Conservation (phyloP, 2,329 filamentous ascomycete species). For the Fusarium acutatum region DNA sequence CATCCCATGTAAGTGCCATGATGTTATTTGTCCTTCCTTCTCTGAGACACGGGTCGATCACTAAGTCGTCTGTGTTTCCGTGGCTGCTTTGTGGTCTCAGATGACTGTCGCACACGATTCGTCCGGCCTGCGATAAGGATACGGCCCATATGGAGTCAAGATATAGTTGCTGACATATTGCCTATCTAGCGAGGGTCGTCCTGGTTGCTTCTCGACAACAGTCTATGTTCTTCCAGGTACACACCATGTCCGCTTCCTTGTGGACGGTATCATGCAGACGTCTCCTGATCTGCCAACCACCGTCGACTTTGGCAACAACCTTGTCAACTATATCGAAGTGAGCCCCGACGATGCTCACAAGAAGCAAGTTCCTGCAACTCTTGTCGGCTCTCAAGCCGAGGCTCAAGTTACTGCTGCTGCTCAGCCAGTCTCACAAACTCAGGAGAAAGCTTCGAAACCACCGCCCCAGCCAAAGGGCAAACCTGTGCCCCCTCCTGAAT, state of each 20-base stretch:
- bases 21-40: neutral
- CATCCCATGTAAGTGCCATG: slow-evolving; percentile 76
- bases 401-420: slow-evolving; percentile 15
- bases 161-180: slow-evolving; percentile 26
- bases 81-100: slow-evolving; percentile 38
- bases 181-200: slow-evolving; percentile 58
- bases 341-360: slow-evolving; percentile 72
- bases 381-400: slow-evolving; percentile 44
- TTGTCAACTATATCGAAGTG: slow-evolving; percentile 98
- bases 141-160: neutral
- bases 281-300: slow-evolving; percentile 89
- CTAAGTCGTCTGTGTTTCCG: slow-evolving; percentile 37
- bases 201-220: slow-evolving; percentile 76
- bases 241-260: slow-evolving; percentile 95
- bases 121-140: neutral
- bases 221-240: slow-evolving; percentile 91
- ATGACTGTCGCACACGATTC: slow-evolving; percentile 31
- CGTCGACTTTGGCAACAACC: slow-evolving; percentile 96
- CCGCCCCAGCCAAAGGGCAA: slow-evolving; percentile 59
- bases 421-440: slow-evolving; percentile 4
- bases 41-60: slow-evolving; percentile 37
- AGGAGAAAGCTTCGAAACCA: slow-evolving; percentile 7
- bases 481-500: slow-evolving; percentile 61
- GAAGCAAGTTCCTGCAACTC: slow-evolving; percentile 41
- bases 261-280: slow-evolving; percentile 92